Percentiles rank a stretch among this genome's conserved stretches.
phyloP scores from a whole-genome alignment of 2,329 filamentous ascomycete genomes.

The Talaromyces sp. region DNA sequence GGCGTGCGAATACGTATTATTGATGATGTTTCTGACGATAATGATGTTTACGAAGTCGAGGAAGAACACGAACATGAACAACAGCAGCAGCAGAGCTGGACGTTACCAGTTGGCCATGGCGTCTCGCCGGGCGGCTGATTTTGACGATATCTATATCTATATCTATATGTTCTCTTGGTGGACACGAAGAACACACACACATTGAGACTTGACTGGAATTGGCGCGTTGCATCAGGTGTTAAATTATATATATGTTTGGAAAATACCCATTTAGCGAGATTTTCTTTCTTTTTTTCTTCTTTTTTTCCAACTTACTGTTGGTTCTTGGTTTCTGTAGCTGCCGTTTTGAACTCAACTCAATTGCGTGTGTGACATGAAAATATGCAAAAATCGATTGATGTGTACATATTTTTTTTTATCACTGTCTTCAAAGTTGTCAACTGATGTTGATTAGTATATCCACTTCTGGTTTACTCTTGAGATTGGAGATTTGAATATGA shows the following conservation, averaged over 20 bases:
- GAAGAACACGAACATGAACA: background rate
- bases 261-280: background rate
- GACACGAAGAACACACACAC: too few species aligned
- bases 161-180: background rate
- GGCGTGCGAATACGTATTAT: slow-evolving; percentile 4
- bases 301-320: background rate
- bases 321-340: background rate
- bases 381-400: background rate
- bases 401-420: background rate
- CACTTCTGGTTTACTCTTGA: background rate
- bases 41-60: background rate
- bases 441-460: background rate
- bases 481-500: background rate
- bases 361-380: background rate
- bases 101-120: background rate
- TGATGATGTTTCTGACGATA: background rate
- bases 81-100: background rate
- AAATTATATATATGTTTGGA: background rate
- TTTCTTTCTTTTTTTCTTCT: background rate
- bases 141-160: background rate
- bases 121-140: background rate
- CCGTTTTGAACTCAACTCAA: background rate
- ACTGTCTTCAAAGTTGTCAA: background rate
- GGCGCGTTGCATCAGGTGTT: background rate
- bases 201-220: background rate